phyloP scores from a whole-genome alignment of 2,329 filamentous ascomycete genomes.

The Paradendryphiella salina region DNA sequence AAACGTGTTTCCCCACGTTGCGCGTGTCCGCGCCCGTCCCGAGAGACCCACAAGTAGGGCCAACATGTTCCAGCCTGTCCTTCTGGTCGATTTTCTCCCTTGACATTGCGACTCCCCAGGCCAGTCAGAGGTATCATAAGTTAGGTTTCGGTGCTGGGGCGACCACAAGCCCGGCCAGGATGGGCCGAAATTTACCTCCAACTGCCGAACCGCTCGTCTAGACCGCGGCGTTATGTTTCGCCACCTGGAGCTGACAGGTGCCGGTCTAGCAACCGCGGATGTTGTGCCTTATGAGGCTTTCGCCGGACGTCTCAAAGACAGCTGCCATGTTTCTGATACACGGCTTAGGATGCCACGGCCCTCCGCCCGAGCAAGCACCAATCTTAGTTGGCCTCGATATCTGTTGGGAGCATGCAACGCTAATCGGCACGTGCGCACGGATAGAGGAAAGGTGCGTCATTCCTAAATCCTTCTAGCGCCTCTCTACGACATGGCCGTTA shows the following conservation, averaged over 20 bases:
- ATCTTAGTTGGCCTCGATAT: conserved; percentile 18
- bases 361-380: conserved; percentile 22
- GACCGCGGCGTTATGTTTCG: conserved; percentile 18
- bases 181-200: conserved; percentile 17
- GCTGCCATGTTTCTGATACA: conserved; percentile 16
- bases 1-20: conserved; percentile 43
- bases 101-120: conserved; percentile 16
- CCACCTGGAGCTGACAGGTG: conserved; percentile 20
- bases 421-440: conserved; percentile 25
- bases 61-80: conserved; percentile 34
- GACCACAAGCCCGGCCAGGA: conserved; percentile 19
- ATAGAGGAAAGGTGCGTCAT: no score
- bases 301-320: conserved; percentile 20
- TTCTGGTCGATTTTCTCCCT: conserved; percentile 13
- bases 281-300: conserved; percentile 22
- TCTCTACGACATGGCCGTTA: not conserved
- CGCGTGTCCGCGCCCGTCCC: conserved; percentile 31
- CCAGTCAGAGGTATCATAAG: conserved; percentile 14
- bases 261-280: conserved; percentile 21
- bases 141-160: conserved; percentile 14
- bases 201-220: conserved; percentile 32
- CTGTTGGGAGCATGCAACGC: conserved; percentile 18
- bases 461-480: no score
- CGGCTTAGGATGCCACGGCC: conserved; percentile 14
- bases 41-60: conserved; percentile 28